Evolutionary conservation across 106 monocot genomes (phyloP).

Genomic region (Dioscorea zingiberensis): DNA sequence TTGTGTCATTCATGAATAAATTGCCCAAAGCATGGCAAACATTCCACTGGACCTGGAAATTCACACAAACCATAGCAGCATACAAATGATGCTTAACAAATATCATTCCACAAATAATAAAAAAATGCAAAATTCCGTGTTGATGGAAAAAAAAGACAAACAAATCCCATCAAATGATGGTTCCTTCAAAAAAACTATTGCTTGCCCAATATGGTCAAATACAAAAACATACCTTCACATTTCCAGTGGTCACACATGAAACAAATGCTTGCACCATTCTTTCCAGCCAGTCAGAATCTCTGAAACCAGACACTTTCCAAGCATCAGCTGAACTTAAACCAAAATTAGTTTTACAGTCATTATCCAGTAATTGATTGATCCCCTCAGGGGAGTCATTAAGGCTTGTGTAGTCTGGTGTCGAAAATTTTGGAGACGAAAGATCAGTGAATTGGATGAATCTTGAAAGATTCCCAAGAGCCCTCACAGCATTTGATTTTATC

Average conservation of each 20-base stretch:
- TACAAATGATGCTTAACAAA: too few relatives aligned
- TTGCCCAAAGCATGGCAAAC: constrained; percentile 97
- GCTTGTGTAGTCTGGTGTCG: constrained; percentile 1
- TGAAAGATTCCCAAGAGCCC: constrained; percentile 97
- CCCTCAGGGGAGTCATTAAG: neutral
- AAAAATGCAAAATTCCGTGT: too few relatives aligned
- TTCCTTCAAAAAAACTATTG: too few relatives aligned
- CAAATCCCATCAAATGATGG: too few relatives aligned
- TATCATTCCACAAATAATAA: too few relatives aligned
- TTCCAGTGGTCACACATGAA: constrained; percentile 99
- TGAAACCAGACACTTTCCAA: constrained; percentile 8
- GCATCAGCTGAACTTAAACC: constrained; percentile 4
- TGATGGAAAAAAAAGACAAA: too few relatives aligned
- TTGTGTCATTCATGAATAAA: constrained; percentile 76
- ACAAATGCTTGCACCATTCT: constrained; percentile 95
- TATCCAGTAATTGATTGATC: neutral
- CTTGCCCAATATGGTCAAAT: too few relatives aligned
- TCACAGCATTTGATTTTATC: constrained; percentile 95
- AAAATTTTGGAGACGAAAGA: constrained; percentile 17
- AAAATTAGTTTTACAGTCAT: neutral
- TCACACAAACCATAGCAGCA: too few relatives aligned
- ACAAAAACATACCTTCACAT: constrained; percentile 71
- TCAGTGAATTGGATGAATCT: constrained; percentile 66
- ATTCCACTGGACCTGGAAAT: constrained; percentile 96
- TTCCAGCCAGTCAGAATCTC: constrained; percentile 65